Conservation (phyloP, 768 basidiomycete genomes). For the Lentinus tigrinus region DNA sequence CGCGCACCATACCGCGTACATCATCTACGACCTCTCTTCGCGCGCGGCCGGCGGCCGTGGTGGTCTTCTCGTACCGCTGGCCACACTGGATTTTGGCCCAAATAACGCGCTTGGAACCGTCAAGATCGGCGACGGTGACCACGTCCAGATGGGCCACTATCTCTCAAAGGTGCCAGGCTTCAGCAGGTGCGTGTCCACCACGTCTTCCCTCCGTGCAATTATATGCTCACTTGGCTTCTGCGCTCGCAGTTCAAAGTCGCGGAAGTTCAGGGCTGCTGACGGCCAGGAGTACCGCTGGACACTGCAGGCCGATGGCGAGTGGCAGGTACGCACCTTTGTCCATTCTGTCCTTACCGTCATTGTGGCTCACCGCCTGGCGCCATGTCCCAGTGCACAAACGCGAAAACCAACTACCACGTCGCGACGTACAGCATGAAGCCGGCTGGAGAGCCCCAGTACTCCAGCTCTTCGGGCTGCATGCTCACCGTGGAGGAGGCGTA, state of each 20-base stretch:
- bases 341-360: background rate
- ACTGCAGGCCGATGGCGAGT: constrained; percentile 55
- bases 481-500: constrained; percentile 64
- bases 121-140: constrained; percentile 36
- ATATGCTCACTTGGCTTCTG: background rate
- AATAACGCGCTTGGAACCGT: constrained; percentile 51
- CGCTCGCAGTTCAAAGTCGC: constrained; percentile 38
- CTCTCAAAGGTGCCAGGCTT: constrained; percentile 39
- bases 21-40: constrained; percentile 46
- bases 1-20: constrained; percentile 44
- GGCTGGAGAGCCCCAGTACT: constrained; percentile 53
- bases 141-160: constrained; percentile 52
- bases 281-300: constrained; percentile 64
- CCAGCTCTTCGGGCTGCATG: constrained; percentile 56
- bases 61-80: constrained; percentile 35
- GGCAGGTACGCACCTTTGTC: constrained; percentile 54
- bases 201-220: background rate
- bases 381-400: constrained; percentile 55
- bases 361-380: background rate
- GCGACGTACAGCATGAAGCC: constrained; percentile 61
- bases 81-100: constrained; percentile 50
- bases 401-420: constrained; percentile 44
- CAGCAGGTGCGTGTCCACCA: constrained; percentile 40
- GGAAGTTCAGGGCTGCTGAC: constrained; percentile 60
- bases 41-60: constrained; percentile 26